Percentiles rank a stretch among this genome's conserved stretches.
phyloP scores from a whole-genome alignment of 106 monocot genomes.

The Phalaenopsis aphrodite region DNA sequence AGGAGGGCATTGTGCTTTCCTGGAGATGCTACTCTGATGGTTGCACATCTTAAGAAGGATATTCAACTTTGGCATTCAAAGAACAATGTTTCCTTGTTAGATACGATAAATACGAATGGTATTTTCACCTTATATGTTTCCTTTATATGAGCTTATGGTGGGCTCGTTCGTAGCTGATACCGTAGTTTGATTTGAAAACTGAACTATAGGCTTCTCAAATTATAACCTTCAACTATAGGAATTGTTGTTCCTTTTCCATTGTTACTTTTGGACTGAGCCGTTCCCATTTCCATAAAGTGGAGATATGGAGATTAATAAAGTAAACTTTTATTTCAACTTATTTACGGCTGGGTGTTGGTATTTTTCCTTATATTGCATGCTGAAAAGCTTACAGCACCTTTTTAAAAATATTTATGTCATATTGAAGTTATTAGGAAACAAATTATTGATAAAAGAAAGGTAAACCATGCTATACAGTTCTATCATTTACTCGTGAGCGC shows the following conservation, averaged over 20 bases:
- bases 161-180: not conserved
- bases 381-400: not conserved
- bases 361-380: not conserved
- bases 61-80: slow-evolving; percentile 1
- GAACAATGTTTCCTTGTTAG: not conserved
- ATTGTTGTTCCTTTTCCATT: not conserved
- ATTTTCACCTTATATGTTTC: not conserved
- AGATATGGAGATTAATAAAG: not conserved
- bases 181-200: not conserved
- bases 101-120: slow-evolving; percentile 7
- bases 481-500: not conserved
- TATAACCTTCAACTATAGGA: not conserved
- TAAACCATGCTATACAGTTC: not conserved
- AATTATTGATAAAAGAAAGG: not conserved
- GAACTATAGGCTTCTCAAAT: not conserved
- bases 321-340: not conserved
- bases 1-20: slow-evolving; percentile 73
- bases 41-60: slow-evolving; percentile 44
- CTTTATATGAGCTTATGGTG: not conserved
- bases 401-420: not conserved
- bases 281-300: not conserved
- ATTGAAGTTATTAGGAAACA: not conserved
- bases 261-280: not conserved
- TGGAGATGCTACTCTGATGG: slow-evolving; percentile 82
- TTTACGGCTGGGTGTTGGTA: not conserved